Conservation (phyloP, 495 filamentous ascomycete genomes). For the Jackrogersella multiformis region DNA sequence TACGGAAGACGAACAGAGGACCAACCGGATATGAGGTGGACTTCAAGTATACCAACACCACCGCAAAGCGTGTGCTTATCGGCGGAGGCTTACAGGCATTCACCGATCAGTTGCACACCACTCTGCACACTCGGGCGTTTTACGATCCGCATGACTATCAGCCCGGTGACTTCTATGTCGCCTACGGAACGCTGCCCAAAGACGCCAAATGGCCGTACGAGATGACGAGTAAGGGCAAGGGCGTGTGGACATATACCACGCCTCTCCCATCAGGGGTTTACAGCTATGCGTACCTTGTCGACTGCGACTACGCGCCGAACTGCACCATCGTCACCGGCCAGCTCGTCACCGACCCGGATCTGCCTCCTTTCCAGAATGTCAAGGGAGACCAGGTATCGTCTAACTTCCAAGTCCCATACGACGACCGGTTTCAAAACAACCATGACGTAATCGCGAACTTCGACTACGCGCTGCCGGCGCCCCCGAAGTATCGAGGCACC, state of each 20-base stretch:
- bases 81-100: conserved; percentile 45
- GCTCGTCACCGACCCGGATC: conserved; percentile 47
- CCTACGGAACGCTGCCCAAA: conserved; percentile 23
- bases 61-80: conserved; percentile 45
- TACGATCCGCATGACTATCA: conserved; percentile 46
- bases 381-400: conserved; percentile 45
- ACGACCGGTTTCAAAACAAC: conserved; percentile 42
- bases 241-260: conserved; percentile 46
- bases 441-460: conserved; percentile 47
- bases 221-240: conserved; percentile 41
- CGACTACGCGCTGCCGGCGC: conserved; percentile 46
- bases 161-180: conserved; percentile 46
- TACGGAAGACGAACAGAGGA: conserved; percentile 45
- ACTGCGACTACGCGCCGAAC: conserved; percentile 47
- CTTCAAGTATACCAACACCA: conserved; percentile 45
- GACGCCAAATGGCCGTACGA: conserved; percentile 46
- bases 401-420: conserved; percentile 50
- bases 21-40: conserved; percentile 49
- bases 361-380: conserved; percentile 46
- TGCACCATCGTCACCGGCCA: conserved; percentile 49
- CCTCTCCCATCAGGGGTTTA: conserved; percentile 47
- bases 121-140: conserved; percentile 32
- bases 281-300: conserved; percentile 45
- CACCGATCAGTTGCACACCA: conserved; percentile 47
- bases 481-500: conserved; percentile 31